Evolutionary conservation across 1,284 basidiomycete species (phyloP), one percentile per base, ranked within the genome.

Genomic region (Ganoderma lingzhi): DNA sequence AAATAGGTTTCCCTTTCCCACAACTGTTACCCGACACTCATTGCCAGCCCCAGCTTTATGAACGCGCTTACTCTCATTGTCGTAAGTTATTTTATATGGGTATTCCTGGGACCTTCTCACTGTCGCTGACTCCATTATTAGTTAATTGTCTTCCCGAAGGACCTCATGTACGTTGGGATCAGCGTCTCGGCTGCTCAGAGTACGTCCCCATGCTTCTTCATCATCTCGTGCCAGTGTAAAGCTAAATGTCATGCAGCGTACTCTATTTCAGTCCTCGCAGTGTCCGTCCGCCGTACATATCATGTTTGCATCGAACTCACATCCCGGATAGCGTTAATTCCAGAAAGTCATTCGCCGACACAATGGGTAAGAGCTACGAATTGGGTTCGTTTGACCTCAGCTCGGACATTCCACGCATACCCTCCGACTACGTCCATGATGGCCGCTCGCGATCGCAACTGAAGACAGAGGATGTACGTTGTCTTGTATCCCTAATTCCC

Each of bases 321-420:
- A 35, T 35, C 55, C 55, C 32, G 30, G 9, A 19, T 10, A 56
- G 55, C 32, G 15, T 56, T 30, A 56, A 56, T 3, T 56, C 55
- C 55, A 56, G 55, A 15, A 35, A 56, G 19, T 56, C 55, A 14
- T 56, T 56, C 30, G 37, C 56, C 35, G n/a, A 59, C 3, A 10
- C 23, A 6, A 30, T 35, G 17, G 32, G 39, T 35, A 23, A 23
- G 9, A 59, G 35, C 10, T 23, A 14, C 35, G 56, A 59, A 8
- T 19, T 59, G 19, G 56, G 35, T 19, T 37, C 56, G 3, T 59
- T 59, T 39, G 56, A 19, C 56, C 56, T 56, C 55, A 56, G 55
- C 32, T 23, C 23, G 23, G 55, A 56, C 19, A 14, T 12, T 39
- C 56, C 14, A 6, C 53, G 2, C 10, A 56, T 32, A 17, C 30